Evolutionary conservation across 1,284 basidiomycete genomes (phyloP).

Genomic region (Laetiporus sulphureus): DNA sequence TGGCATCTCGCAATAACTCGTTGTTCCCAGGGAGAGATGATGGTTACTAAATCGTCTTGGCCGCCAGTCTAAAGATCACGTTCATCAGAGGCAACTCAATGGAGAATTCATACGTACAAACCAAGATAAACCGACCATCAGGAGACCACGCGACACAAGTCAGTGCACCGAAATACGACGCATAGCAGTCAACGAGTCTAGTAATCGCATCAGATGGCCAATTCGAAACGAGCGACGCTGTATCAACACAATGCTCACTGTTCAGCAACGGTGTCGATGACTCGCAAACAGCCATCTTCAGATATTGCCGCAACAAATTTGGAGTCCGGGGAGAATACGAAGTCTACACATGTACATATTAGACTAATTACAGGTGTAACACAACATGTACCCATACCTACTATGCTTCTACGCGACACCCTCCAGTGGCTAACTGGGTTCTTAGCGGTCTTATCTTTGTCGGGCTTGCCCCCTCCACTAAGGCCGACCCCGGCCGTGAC

Average conservation of each 20-base stretch:
- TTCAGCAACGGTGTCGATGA: conserved; percentile 82
- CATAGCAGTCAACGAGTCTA: conserved; percentile 84
- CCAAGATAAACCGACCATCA: conserved; percentile 88
- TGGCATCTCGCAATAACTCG: conserved; percentile 94
- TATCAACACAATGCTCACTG: conserved; percentile 45
- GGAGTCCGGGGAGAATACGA: conserved; percentile 87
- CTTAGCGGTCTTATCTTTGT: conserved; percentile 66
- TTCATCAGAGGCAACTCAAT: neutral
- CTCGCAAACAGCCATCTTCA: conserved; percentile 83
- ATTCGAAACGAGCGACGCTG: no score
- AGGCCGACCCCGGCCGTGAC: conserved; percentile 32
- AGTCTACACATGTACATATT: conserved; percentile 64
- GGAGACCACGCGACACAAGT: conserved; percentile 93
- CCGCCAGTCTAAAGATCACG: conserved; percentile 59
- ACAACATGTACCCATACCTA: no score
- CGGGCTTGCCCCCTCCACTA: conserved; percentile 34
- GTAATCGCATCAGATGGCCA: neutral
- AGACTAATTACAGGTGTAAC: no score
- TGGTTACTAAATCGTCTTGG: conserved; percentile 91
- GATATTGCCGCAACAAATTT: conserved; percentile 81
- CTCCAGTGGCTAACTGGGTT: conserved; percentile 87
- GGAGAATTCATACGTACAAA: conserved; percentile 27
- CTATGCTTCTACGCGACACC: conserved; percentile 61
- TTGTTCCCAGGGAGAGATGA: conserved; percentile 88
- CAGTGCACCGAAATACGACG: conserved; percentile 87